These are phyloP conservation scores for Plasmodiophora brassicae DNA, from an alignment of 208 protist species.

Conservation along the genomic window DNA sequence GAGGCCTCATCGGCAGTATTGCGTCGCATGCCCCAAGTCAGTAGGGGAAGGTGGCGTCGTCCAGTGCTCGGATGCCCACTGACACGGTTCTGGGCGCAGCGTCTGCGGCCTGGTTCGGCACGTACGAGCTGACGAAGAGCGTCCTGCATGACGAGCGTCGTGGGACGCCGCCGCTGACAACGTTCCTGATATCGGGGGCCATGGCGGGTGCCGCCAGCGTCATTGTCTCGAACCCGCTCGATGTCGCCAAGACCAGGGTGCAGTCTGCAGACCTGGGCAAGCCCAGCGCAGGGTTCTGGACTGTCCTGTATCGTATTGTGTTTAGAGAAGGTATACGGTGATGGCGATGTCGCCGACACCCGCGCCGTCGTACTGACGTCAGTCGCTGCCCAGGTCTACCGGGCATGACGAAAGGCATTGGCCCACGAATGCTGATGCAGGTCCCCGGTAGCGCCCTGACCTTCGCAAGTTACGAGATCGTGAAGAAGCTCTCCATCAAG, in stretches of 20 bases:
- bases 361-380: too few relatives aligned
- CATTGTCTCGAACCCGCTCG: background rate
- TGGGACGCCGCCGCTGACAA: background rate
- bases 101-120: conserved; percentile 12
- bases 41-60: too few relatives aligned
- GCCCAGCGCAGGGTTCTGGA: too few relatives aligned
- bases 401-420: background rate
- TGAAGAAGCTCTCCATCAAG: background rate
- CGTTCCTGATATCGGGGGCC: background rate
- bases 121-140: conserved; percentile 10
- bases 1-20: background rate
- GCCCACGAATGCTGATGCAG: background rate
- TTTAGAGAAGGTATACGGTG: too few relatives aligned
- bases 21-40: background rate
- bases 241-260: background rate
- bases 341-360: too few relatives aligned
- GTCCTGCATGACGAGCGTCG: background rate
- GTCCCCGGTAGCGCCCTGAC: background rate
- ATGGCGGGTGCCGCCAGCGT: background rate
- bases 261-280: background rate
- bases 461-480: background rate
- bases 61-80: too few relatives aligned
- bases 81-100: too few relatives aligned
- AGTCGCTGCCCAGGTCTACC: background rate
- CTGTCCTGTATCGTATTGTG: too few relatives aligned